Evolutionary conservation across 352 stramenopile species (phyloP).

Genomic region (Globisporangium heterothallicum): DNA sequence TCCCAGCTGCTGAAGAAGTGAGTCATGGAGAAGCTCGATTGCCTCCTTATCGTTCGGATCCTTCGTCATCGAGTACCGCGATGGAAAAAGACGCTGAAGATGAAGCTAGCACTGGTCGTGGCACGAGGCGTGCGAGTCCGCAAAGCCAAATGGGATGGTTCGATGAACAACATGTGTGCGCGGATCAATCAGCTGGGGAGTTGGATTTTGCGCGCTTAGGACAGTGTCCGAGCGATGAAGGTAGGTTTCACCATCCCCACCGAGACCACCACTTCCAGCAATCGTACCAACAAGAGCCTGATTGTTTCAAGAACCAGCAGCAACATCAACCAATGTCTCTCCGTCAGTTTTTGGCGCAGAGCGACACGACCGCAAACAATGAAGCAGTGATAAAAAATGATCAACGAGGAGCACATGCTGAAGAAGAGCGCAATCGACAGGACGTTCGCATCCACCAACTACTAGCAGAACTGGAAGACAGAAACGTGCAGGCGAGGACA

Average conservation of each 20-base stretch:
- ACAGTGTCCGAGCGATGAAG: neutral
- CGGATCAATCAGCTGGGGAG: neutral
- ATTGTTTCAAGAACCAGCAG: neutral
- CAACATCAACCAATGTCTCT: slow-evolving; percentile 7
- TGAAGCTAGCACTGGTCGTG: neutral
- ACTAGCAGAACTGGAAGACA: slow-evolving; percentile 7
- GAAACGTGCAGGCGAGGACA: slow-evolving; percentile 4
- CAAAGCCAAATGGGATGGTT: neutral
- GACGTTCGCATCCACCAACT: slow-evolving; percentile 7
- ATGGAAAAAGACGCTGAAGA: too few relatives aligned
- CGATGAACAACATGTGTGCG: neutral
- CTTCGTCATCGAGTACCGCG: too few relatives aligned
- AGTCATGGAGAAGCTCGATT: too few relatives aligned
- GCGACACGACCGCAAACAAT: neutral
- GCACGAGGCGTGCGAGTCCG: neutral
- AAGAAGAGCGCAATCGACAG: neutral
- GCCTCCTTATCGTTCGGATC: too few relatives aligned
- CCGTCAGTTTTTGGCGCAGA: slow-evolving; percentile 7
- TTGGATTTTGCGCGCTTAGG: neutral
- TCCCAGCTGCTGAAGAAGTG: too few relatives aligned
- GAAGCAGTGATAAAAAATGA: neutral
- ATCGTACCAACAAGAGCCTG: neutral
- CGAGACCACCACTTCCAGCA: neutral
- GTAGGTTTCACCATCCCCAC: neutral
- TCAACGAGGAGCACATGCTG: neutral